These are phyloP conservation scores for Diaporthe citriasiana DNA, from an alignment of 2,329 filamentous ascomycete species.

Conservation along the genomic window DNA sequence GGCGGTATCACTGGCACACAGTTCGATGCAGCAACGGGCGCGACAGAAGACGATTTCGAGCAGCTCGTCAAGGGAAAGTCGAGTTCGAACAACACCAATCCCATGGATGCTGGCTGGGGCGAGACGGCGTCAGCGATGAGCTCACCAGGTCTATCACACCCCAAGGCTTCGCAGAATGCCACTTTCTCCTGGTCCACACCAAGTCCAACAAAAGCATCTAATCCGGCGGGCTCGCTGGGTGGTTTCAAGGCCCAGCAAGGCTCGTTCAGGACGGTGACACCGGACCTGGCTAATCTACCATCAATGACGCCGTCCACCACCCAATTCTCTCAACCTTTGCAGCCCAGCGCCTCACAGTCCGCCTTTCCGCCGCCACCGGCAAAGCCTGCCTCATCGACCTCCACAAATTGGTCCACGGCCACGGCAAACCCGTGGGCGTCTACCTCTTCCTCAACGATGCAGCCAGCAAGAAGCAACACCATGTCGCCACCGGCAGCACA, in stretches of 20 bases:
- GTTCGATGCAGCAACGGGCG: slow-evolving; percentile 66
- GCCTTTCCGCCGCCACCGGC: slow-evolving; percentile 48
- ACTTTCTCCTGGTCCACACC: slow-evolving; percentile 77
- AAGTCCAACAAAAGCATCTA: slow-evolving; percentile 55
- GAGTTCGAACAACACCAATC: slow-evolving; percentile 53
- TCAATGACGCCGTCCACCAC: slow-evolving; percentile 70
- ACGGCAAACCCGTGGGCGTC: slow-evolving; percentile 65
- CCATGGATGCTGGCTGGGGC: slow-evolving; percentile 67
- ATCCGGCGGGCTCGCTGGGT: slow-evolving; percentile 50
- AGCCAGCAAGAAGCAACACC: slow-evolving; percentile 44
- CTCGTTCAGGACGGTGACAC: slow-evolving; percentile 70
- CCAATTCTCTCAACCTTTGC: slow-evolving; percentile 74
- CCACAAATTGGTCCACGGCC: slow-evolving; percentile 66
- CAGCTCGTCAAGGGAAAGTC: slow-evolving; percentile 85
- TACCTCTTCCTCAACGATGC: slow-evolving; percentile 51
- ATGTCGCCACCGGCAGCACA: slow-evolving; percentile 50
- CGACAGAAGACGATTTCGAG: slow-evolving; percentile 84
- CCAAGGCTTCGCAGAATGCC: slow-evolving; percentile 53
- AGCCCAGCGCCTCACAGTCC: slow-evolving; percentile 54
- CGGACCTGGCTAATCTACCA: slow-evolving; percentile 69
- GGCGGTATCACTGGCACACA: slow-evolving; percentile 74
- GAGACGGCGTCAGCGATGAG: slow-evolving; percentile 52
- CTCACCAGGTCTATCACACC: slow-evolving; percentile 52
- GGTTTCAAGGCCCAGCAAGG: slow-evolving; percentile 56
- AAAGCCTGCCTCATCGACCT: slow-evolving; percentile 50